Conservation (phyloP, 106 monocot genomes). For the Agapanthus africanus region DNA sequence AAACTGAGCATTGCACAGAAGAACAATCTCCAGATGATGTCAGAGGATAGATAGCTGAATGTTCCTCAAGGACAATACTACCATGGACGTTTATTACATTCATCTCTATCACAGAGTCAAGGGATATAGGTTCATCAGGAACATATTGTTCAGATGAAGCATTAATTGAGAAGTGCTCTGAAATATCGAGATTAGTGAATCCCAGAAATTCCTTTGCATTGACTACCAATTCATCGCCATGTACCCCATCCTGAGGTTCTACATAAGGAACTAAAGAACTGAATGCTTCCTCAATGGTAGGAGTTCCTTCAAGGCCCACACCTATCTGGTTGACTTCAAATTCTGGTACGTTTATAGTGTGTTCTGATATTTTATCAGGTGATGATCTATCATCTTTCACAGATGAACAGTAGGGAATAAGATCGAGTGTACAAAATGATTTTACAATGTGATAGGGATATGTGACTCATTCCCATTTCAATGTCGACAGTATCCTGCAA, state of each 20-base stretch:
- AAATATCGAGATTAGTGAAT: slow-evolving; percentile 23
- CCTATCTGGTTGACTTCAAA: slow-evolving; percentile 54
- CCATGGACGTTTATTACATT: slow-evolving; percentile 43
- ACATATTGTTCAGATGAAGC: slow-evolving; percentile 17
- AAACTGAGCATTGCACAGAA: slow-evolving; percentile 43
- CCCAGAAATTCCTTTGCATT: slow-evolving; percentile 35
- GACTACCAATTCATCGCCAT: slow-evolving; percentile 22
- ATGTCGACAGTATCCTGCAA: slow-evolving; percentile 36
- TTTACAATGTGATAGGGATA: slow-evolving; percentile 37
- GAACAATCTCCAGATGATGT: slow-evolving; percentile 35
- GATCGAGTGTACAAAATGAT: slow-evolving; percentile 40
- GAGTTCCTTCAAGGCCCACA: slow-evolving; percentile 30
- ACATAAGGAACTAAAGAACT: slow-evolving; percentile 30
- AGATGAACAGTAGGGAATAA: slow-evolving; percentile 23
- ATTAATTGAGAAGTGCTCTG: slow-evolving; percentile 27
- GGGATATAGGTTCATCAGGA: slow-evolving; percentile 17
- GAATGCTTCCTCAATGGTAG: slow-evolving; percentile 25
- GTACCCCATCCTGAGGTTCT: slow-evolving; percentile 11
- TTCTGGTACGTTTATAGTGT: slow-evolving; percentile 23
- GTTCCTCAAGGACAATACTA: slow-evolving; percentile 33
- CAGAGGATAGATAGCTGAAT: slow-evolving; percentile 34
- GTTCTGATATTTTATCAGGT: slow-evolving; percentile 8
- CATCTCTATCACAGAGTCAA: slow-evolving; percentile 55
- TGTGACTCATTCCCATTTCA: slow-evolving; percentile 29
- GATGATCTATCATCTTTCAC: slow-evolving; percentile 18